Evolutionary conservation across 257 asterid species (phyloP).

Genomic region (Gentiana macrophylla): DNA sequence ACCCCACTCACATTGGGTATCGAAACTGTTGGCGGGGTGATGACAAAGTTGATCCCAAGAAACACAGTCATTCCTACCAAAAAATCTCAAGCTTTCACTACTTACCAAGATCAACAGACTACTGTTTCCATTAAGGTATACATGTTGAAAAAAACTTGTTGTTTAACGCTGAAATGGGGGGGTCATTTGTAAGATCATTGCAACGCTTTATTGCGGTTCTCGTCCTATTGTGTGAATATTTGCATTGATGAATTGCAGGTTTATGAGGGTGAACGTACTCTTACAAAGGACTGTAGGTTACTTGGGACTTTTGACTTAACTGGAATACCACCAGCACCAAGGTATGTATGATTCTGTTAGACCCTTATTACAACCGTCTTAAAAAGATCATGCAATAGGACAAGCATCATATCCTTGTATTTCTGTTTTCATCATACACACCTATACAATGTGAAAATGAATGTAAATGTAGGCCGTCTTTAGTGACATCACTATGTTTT

Average conservation of each 20-base stretch:
- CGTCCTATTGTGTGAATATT: background rate
- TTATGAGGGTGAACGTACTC: conserved; percentile 77
- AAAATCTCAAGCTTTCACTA: conserved; percentile 91
- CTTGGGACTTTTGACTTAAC: conserved; percentile 69
- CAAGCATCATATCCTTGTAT: background rate
- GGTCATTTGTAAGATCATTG: background rate
- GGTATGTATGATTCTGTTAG: conserved; percentile 16
- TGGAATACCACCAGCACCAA: conserved; percentile 67
- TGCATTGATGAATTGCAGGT: conserved; percentile 22
- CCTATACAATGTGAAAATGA: conserved; percentile 31
- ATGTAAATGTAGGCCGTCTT: conserved; percentile 74
- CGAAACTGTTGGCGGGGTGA: conserved; percentile 97
- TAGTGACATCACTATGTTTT: conserved; percentile 77
- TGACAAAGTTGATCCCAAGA: conserved; percentile 98
- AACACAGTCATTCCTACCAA: conserved; percentile 93
- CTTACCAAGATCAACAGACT: conserved; percentile 98
- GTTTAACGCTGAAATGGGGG: background rate
- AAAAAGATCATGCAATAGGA: background rate
- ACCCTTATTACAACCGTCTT: background rate
- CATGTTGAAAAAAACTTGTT: background rate
- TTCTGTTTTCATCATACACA: background rate
- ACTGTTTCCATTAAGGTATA: conserved; percentile 82
- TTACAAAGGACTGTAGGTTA: conserved; percentile 61
- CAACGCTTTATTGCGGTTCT: too few species aligned
- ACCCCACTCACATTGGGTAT: conserved; percentile 95